Evolutionary conservation across 1,284 basidiomycete species (phyloP), one percentile per base, ranked within the genome.

Genomic region (Ceratobasidium sp.): DNA sequence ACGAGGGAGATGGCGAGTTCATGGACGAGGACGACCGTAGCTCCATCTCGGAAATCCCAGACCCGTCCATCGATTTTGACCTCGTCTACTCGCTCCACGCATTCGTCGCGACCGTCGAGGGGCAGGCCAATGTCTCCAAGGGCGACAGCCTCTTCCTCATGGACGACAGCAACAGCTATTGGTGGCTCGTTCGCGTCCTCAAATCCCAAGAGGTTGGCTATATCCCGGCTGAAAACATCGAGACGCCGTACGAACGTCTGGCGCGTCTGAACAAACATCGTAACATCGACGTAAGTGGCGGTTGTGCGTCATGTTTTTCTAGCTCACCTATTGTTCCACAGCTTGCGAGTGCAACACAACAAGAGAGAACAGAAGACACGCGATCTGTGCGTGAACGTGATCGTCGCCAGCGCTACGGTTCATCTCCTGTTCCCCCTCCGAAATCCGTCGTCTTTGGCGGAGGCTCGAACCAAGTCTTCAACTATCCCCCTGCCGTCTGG

Each of bases 181-280:
- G 96, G 96, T 97, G 96, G 96, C 90, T 97, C 61, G 95, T 98
- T 18, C 88, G 94, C 67, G 96, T 97, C 3, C 87, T 98, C 77
- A 98, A 96, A 84, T 98, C 94, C 1, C 95, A 98, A 81, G 96
- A 98, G 78, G 94, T 99, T n/a, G 97, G 97, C 0, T 99, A 99
- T 81, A 99, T 99, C 67, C 97, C 97, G 18, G 97, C 97, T 0
- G 97, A 99, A 83, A 99, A 99, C 80, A 98, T 99, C 78, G 97
- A 99, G 81, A 99, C 97, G 0, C 97, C 97, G 0, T 98, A 96
- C 78, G 97, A 99, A 81, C 88, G 97, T 58, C 87, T 99, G 26
- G 97, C 97, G 0, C 85, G 97, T 73, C 85, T 99, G 72, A 99
- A 99, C 84, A 98, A 98, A 80, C 96, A 98, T 80, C 87, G 96